These are phyloP conservation scores for Hypomyces perniciosus DNA, from an alignment of 2,329 filamentous ascomycete species.

Conservation along the genomic window DNA sequence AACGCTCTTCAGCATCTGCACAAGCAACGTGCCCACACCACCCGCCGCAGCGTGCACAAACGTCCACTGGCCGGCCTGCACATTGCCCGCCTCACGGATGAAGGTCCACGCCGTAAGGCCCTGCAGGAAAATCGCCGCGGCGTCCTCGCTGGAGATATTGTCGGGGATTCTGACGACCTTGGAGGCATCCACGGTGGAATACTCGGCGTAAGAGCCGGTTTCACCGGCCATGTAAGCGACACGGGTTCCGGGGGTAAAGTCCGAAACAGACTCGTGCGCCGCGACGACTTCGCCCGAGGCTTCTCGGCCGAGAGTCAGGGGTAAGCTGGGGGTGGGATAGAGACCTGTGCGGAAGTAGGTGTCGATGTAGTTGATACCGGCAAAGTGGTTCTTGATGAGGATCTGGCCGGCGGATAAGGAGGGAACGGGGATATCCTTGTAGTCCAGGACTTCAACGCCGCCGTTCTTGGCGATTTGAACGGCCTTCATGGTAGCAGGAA, in stretches of 20 bases:
- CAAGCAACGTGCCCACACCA: conserved; percentile 69
- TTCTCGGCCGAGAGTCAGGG: conserved; percentile 75
- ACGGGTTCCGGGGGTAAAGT: conserved; percentile 59
- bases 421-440: conserved; percentile 65
- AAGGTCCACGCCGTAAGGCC: conserved; percentile 78
- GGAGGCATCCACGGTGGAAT: conserved; percentile 45
- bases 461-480: conserved; percentile 58
- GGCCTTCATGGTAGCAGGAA: conserved; percentile 66
- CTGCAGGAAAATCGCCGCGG: conserved; percentile 68
- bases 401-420: conserved; percentile 62
- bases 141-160: conserved; percentile 53
- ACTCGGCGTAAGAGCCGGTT: conserved; percentile 49
- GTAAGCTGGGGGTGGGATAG: conserved; percentile 62
- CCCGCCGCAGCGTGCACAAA: conserved; percentile 83
- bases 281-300: conserved; percentile 65
- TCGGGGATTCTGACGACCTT: conserved; percentile 59
- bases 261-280: conserved; percentile 45
- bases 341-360: conserved; percentile 84
- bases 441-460: conserved; percentile 65
- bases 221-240: conserved; percentile 59
- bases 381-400: conserved; percentile 72
- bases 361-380: conserved; percentile 86
- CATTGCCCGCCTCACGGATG: conserved; percentile 68
- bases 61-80: conserved; percentile 72
- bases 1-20: conserved; percentile 64